Evolutionary conservation across 148 eudicot species (phyloP), one percentile per base, ranked within the genome.

Genomic region (Silene conica): DNA sequence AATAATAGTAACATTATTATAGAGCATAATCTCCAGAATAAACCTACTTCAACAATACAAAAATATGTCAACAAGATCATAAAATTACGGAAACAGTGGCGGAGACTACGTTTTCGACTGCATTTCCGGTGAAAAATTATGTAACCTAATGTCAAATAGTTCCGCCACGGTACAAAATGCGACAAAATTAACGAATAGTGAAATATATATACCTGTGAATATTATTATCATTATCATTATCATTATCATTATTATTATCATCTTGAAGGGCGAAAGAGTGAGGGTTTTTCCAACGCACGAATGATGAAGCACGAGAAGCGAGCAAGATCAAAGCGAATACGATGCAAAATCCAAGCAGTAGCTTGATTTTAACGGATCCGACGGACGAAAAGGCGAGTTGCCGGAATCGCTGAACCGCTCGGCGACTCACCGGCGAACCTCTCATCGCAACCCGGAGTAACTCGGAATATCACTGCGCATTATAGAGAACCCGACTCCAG

Each of bases 361-460:
- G 63, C 76, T 81, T 87, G 43, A 87, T 76, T 86, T 76, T 91
- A 10, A 78, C 86, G 7, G 93, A 89, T 87, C 89, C 86, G 7
- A 77, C 84, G 68, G 82, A 80, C 1, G 79, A 76, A 72, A 87
- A 34, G 67, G 83, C 82, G 63, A 77, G 58, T 77, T 85, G 89
- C 72, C 83, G 80, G 23, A 84, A 63, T 58, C 85, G 75, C 74
- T 69, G 81, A 66, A 73, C 68, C 73, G 83, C 73, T 80, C 94
- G 85, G 34, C 94, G 88, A 77, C 83, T 85, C 77, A 82, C 69
- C 28, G 81, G 77, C 69, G 83, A 82, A 77, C 86, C 82, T 80
- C 91, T 86, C 89, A 79, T 83, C 74, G 59, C 82, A 75, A 67
- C 65, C 34, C 8, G 20, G 31, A 57, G 45, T 34, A 79, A 41